Evolutionary conservation across 805 yeast genomes (phyloP), one percentile per base, ranked within the genome.

Genomic region (Wickerhamiella kurtzmanii): DNA sequence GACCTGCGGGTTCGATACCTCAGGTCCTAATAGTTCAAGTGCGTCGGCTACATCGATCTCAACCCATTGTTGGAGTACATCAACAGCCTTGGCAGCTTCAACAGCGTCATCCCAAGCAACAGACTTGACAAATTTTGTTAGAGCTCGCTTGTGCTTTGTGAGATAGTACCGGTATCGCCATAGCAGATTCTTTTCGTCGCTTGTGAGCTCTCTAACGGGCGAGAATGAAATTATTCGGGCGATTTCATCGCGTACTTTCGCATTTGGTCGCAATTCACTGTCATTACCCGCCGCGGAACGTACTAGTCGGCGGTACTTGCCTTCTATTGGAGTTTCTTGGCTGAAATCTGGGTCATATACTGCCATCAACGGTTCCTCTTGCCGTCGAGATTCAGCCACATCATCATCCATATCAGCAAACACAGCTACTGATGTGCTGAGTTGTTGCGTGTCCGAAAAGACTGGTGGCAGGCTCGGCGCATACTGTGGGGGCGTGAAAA

Each of bases 121-220:
- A 40, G 94, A 79, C 61, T 87, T 86, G 53, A 89, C 72, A 50
- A 92, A 80, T 62, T 89, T 89, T 22, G 88, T 80, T 47, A 84
- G 67, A 1, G 81, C 80, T 47, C 72, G 75, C 57, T 76, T 76
- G 55, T 78, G 78, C 45, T 79, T 73, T n/a, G 82, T 68, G 17
- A 83, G 64, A 62, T 79, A 88, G 64, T 83, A 92, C 46, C 97
- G 67, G 63, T 82, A 89, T 62, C 82, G 84, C 96, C 97, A 89
- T 8, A 89, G 72, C 57, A 86, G 64, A 53, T 86, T 85, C 66
- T 82, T 85, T 54, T 89, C 96, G 58, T 80, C 79, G 44, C 82
- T 88, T 4, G 80, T 74, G 42, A 92, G 68, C 54, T 79, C 82
- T 45, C 83, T 83, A 40, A 85, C 89, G 3, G 95, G 87, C 2